A percentile compares a stretch with the other conserved stretches of the same genome.
Conservation (phyloP, 352 stramenopile genomes). For the Globisporangium echinulatum region DNA sequence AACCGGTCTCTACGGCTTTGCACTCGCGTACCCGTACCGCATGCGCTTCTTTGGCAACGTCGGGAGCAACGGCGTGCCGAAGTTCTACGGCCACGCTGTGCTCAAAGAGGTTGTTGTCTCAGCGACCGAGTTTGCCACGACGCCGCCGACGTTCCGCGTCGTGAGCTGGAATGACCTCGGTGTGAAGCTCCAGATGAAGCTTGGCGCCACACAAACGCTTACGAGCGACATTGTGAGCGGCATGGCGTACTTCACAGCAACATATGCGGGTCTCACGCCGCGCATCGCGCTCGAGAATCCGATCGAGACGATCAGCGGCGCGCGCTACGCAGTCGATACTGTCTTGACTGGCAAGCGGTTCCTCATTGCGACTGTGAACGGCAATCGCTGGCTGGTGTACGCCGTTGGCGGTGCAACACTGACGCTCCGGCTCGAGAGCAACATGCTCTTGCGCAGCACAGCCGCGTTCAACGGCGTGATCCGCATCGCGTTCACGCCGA, state of each 20-base stretch:
- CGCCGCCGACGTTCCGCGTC: constrained; percentile 38
- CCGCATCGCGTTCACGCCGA: constrained; percentile 33
- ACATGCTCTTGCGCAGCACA: constrained; percentile 29
- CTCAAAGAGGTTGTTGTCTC: constrained; percentile 60
- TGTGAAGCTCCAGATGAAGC: constrained; percentile 41
- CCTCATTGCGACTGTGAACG: constrained; percentile 40
- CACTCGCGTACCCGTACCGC: constrained; percentile 61
- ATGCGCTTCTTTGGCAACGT: constrained; percentile 54
- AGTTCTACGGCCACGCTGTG: constrained; percentile 55
- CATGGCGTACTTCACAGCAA: constrained; percentile 68
- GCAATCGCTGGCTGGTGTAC: constrained; percentile 60
- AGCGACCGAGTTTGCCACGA: constrained; percentile 41
- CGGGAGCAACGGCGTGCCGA: constrained; percentile 24
- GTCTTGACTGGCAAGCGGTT: constrained; percentile 37
- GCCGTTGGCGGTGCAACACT: constrained; percentile 19
- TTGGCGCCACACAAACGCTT: constrained; percentile 20
- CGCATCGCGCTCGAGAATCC: constrained; percentile 43
- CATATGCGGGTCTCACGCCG: constrained; percentile 46
- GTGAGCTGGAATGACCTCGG: constrained; percentile 61
- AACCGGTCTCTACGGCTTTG: constrained; percentile 34
- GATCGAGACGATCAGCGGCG: constrained; percentile 47
- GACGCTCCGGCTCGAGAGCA: constrained; percentile 33
- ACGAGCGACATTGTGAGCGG: constrained; percentile 51
- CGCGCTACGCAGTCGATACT: constrained; percentile 16
- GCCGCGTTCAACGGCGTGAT: constrained; percentile 36